A percentile compares a stretch with the other conserved stretches of the same genome.
phyloP scores from a whole-genome alignment of 2,329 filamentous ascomycete species.

The Dactylellina cionopaga region DNA sequence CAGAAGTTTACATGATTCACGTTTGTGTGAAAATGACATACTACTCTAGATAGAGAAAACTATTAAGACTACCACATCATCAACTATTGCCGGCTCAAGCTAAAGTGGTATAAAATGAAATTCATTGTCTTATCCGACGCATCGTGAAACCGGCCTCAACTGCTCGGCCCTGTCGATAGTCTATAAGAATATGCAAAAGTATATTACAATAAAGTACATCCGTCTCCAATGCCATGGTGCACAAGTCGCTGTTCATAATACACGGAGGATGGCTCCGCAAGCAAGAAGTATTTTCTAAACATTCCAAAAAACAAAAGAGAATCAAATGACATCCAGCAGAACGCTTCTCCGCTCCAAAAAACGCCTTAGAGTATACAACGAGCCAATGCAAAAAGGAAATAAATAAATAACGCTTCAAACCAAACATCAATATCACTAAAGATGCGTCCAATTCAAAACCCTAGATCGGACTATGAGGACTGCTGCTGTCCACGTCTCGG shows the following conservation, averaged over 20 bases:
- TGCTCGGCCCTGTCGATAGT: conserved; percentile 23
- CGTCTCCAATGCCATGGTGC: neutral
- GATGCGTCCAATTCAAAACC: neutral
- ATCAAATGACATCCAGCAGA: conserved; percentile 11
- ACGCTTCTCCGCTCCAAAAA: conserved; percentile 34
- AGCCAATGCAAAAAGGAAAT: conserved; percentile 1
- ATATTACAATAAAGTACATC: conserved; percentile 35
- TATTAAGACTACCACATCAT: too few species aligned
- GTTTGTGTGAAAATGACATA: too few species aligned
- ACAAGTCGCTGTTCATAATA: neutral
- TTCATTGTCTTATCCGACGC: neutral
- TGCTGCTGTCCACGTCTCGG: conserved; percentile 24
- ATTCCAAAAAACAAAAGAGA: conserved; percentile 1
- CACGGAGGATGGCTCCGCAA: conserved; percentile 12
- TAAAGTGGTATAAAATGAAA: conserved; percentile 2
- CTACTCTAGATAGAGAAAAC: too few species aligned
- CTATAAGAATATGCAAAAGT: neutral
- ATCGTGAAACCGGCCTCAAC: conserved; percentile 36
- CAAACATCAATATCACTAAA: neutral
- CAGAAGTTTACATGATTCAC: too few species aligned
- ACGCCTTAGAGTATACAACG: conserved; percentile 21
- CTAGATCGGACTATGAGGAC: neutral
- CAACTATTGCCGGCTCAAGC: too few species aligned
- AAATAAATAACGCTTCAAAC: neutral
- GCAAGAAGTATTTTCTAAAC: conserved; percentile 1